Conservation (phyloP, 176 grass and related monocot species). For the Phoenix roebelenii region DNA sequence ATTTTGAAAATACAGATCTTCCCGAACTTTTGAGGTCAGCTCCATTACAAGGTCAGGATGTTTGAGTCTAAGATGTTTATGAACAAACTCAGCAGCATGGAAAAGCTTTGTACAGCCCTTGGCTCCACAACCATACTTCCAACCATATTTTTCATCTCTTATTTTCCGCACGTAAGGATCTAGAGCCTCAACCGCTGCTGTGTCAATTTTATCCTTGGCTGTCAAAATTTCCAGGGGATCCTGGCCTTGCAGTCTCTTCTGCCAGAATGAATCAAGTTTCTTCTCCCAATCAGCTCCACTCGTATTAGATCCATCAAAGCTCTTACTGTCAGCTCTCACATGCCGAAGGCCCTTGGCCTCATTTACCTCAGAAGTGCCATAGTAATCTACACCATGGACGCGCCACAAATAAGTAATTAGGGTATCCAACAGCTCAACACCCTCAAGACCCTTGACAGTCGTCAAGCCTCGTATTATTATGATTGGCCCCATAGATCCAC, state of each 20-base stretch:
- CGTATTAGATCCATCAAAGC: slow-evolving; percentile 38
- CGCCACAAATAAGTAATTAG: slow-evolving; percentile 92
- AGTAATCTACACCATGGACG: slow-evolving; percentile 95
- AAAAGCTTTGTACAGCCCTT: slow-evolving; percentile 98
- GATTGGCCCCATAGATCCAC: slow-evolving; percentile 95
- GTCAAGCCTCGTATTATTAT: slow-evolving; percentile 87
- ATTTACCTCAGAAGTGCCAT: slow-evolving; percentile 64
- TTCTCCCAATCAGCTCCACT: slow-evolving; percentile 81
- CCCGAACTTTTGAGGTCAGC: slow-evolving; percentile 84
- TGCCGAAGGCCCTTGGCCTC: slow-evolving; percentile 76
- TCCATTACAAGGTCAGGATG: slow-evolving; percentile 86
- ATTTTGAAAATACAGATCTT: slow-evolving; percentile 94
- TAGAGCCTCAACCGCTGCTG: slow-evolving; percentile 69
- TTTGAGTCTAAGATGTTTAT: slow-evolving; percentile 98
- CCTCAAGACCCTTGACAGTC: slow-evolving; percentile 94
- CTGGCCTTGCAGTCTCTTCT: slow-evolving; percentile 65
- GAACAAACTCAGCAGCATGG: slow-evolving; percentile 96
- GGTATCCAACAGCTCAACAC: slow-evolving; percentile 85
- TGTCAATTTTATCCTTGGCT: slow-evolving; percentile 92
- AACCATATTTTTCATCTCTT: slow-evolving; percentile 97
- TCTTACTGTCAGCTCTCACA: slow-evolving; percentile 70
- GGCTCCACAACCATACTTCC: slow-evolving; percentile 99
- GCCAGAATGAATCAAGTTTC: slow-evolving; percentile 79
- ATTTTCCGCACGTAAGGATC: slow-evolving; percentile 92
- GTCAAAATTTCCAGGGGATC: slow-evolving; percentile 72